Conservation (phyloP, 164 flowering plant genomes). For the Houttuynia cordata region DNA sequence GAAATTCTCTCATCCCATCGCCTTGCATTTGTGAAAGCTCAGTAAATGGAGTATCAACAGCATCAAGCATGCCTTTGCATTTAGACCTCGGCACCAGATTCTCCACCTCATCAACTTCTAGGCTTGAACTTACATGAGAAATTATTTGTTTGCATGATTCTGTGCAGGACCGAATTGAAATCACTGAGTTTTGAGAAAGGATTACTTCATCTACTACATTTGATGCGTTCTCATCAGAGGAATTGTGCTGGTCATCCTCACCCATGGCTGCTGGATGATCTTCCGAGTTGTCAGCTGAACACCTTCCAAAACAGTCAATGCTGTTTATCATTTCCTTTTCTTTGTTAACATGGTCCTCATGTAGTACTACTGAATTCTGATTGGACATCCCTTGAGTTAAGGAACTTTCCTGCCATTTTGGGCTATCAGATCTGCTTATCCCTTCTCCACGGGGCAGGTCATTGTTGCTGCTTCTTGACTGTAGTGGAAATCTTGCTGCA, state of each 20-base stretch:
- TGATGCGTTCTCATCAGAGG: neutral
- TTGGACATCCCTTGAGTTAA: slow-evolving; percentile 1
- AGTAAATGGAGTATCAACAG: neutral
- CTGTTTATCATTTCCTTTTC: slow-evolving; percentile 12
- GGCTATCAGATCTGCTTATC: slow-evolving; percentile 19
- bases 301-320: slow-evolving; percentile 16
- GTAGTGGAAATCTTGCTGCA: slow-evolving; percentile 37
- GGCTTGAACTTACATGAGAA: neutral
- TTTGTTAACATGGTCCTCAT: slow-evolving; percentile 6
- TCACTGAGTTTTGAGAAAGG: neutral
- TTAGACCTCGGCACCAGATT: neutral
- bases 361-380: slow-evolving; percentile 6
- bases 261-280: neutral
- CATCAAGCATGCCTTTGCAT: neutral
- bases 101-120: neutral
- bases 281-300: neutral
- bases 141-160: neutral
- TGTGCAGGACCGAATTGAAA: neutral
- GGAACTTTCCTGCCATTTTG: slow-evolving; percentile 13
- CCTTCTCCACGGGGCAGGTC: neutral
- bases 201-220: too few relatives aligned
- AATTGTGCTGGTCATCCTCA: neutral
- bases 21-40: neutral
- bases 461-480: slow-evolving; percentile 5
- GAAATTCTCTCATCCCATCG: neutral